Percentiles rank a stretch among this genome's conserved stretches.
phyloP scores from a whole-genome alignment of 768 basidiomycete genomes.

The Suillus variegatus region DNA sequence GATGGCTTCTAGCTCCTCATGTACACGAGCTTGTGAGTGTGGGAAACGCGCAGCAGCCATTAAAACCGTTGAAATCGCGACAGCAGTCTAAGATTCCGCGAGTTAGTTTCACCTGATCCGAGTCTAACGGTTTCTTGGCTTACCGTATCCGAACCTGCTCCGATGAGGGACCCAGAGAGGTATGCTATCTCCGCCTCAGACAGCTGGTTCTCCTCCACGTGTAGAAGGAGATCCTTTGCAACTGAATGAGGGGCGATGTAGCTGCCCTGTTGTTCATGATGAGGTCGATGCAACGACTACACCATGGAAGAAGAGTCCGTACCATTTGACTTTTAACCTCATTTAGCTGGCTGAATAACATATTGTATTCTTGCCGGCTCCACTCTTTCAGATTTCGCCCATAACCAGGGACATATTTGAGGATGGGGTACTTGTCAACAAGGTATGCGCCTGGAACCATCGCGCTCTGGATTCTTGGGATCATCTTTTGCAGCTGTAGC shows the following conservation, averaged over 20 bases:
- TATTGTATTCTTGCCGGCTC: constrained; percentile 50
- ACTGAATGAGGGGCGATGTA: constrained; percentile 36
- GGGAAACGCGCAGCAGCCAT: constrained; percentile 42
- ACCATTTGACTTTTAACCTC: constrained; percentile 49
- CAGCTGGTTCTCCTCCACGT: constrained; percentile 45
- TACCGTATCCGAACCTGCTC: constrained; percentile 61
- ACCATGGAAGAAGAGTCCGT: not conserved
- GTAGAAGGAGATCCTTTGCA: constrained; percentile 53
- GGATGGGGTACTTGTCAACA: constrained; percentile 38
- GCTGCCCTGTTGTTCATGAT: constrained; percentile 9
- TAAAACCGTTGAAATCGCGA: constrained; percentile 29
- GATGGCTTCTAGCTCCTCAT: constrained; percentile 38
- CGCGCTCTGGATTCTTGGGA: constrained; percentile 30
- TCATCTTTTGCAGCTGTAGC: constrained; percentile 29
- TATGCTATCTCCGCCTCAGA: constrained; percentile 56
- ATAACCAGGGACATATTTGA: constrained; percentile 61
- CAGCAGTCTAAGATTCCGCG: constrained; percentile 21
- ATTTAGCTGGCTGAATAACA: constrained; percentile 50
- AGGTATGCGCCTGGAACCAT: constrained; percentile 34
- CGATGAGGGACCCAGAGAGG: constrained; percentile 62
- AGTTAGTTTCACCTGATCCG: not conserved
- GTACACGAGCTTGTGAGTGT: constrained; percentile 33
- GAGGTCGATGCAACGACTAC: constrained; percentile 27
- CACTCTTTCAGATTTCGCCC: constrained; percentile 53
- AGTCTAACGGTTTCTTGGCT: not conserved